Conservation (phyloP, 805 yeast genomes). For the Kodamaea hsintzibuensis region DNA sequence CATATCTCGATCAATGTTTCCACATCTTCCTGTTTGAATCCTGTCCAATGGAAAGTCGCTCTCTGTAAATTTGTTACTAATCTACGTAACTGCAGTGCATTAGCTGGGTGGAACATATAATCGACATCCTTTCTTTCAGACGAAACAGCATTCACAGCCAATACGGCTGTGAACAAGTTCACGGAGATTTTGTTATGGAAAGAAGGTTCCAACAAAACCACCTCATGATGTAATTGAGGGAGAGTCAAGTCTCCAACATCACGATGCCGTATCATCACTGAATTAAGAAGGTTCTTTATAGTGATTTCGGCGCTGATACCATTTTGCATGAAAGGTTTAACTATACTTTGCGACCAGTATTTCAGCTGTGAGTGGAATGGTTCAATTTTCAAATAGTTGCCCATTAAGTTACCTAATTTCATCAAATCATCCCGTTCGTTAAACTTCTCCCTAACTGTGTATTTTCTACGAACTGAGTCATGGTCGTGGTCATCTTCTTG, state of each 20-base stretch:
- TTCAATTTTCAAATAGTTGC: conserved; percentile 55
- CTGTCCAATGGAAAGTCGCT: conserved; percentile 76
- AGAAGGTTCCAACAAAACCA: conserved; percentile 62
- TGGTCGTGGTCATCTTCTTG: conserved; percentile 2
- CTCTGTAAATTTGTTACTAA: conserved; percentile 62
- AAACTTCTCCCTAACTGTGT: conserved; percentile 50
- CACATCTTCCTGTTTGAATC: conserved; percentile 61
- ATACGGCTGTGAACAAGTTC: conserved; percentile 63
- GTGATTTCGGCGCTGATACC: conserved; percentile 43
- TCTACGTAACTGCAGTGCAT: conserved; percentile 53
- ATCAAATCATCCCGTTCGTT: conserved; percentile 53
- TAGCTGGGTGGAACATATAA: conserved; percentile 68
- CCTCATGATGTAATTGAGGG: conserved; percentile 60
- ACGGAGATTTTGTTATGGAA: conserved; percentile 60
- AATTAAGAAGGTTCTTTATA: conserved; percentile 42
- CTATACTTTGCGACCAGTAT: conserved; percentile 48
- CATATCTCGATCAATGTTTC: conserved; percentile 53
- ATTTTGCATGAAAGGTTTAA: conserved; percentile 48
- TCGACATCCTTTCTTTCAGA: conserved; percentile 68
- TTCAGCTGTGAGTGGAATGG: conserved; percentile 54
- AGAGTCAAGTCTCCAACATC: conserved; percentile 48
- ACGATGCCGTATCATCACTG: conserved; percentile 58
- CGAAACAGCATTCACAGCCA: conserved; percentile 73
- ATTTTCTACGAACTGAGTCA: conserved; percentile 16
- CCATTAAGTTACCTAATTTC: conserved; percentile 53